Evolutionary conservation across 2,329 filamentous ascomycete genomes (phyloP).

Genomic region (Trichoderma polysporum): DNA sequence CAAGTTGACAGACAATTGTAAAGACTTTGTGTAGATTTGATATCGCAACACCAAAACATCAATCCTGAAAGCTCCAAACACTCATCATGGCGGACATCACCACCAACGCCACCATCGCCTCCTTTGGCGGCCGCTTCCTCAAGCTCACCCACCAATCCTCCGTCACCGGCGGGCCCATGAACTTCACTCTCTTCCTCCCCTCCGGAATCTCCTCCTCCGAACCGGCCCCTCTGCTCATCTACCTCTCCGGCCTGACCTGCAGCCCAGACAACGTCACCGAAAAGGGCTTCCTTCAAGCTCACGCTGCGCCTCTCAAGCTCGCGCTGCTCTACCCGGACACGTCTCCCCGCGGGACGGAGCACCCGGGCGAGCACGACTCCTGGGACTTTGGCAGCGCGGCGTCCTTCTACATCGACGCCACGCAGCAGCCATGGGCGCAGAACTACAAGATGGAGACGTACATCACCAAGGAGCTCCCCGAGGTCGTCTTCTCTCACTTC

Average conservation of each 20-base stretch:
- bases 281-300: slow-evolving; percentile 87
- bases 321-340: slow-evolving; percentile 97
- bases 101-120: slow-evolving; percentile 84
- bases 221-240: slow-evolving; percentile 80
- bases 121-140: slow-evolving; percentile 90
- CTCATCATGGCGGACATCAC: slow-evolving; percentile 45
- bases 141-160: slow-evolving; percentile 86
- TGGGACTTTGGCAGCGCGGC: slow-evolving; percentile 93
- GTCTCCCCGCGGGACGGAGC: slow-evolving; percentile 78
- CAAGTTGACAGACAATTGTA: background rate
- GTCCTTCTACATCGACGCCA: slow-evolving; percentile 93
- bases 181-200: slow-evolving; percentile 88
- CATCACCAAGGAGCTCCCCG: slow-evolving; percentile 83
- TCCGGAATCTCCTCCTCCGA: slow-evolving; percentile 57
- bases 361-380: slow-evolving; percentile 79
- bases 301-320: slow-evolving; percentile 76
- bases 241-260: slow-evolving; percentile 92
- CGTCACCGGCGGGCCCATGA: slow-evolving; percentile 83
- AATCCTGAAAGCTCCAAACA: no score
- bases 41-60: background rate
- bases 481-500: slow-evolving; percentile 70
- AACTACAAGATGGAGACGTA: slow-evolving; percentile 97
- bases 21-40: no score
- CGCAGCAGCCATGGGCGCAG: slow-evolving; percentile 66
- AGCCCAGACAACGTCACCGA: slow-evolving; percentile 82